Percentiles rank a stretch among this genome's conserved stretches.
phyloP scores from a whole-genome alignment of 495 filamentous ascomycete genomes.

The Daldinia decipiens region DNA sequence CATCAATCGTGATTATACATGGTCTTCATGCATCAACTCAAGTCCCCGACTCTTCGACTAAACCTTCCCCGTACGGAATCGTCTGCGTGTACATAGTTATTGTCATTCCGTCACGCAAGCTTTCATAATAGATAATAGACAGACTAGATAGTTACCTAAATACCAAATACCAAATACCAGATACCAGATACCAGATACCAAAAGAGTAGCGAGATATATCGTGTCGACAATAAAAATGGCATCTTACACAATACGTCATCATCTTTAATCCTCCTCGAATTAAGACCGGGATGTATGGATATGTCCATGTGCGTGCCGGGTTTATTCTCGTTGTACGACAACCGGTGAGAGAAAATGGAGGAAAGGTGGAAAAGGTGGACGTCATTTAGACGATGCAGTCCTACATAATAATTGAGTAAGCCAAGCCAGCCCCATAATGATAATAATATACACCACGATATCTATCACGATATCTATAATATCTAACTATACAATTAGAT shows the following conservation, averaged over 20 bases:
- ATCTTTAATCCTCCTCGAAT: not conserved
- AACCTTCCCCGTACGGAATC: not conserved
- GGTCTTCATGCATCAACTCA: not conserved
- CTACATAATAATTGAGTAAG: slow-evolving; percentile 11
- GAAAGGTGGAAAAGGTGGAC: slow-evolving; percentile 1
- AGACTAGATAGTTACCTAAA: too few relatives aligned
- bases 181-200: too few relatives aligned
- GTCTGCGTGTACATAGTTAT: too few relatives aligned
- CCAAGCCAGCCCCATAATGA: not conserved
- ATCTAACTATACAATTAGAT: not conserved
- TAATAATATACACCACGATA: too few relatives aligned
- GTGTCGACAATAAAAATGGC: not conserved
- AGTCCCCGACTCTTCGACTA: not conserved
- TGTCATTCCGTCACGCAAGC: too few relatives aligned
- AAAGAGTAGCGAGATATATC: not conserved
- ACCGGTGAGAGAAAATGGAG: slow-evolving; percentile 5
- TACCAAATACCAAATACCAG: too few relatives aligned
- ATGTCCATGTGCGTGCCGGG: slow-evolving; percentile 1
- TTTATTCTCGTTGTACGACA: slow-evolving; percentile 13
- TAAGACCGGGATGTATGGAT: not conserved
- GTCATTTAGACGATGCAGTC: slow-evolving; percentile 1
- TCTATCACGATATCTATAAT: too few relatives aligned
- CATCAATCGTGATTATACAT: too few relatives aligned
- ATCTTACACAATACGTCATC: slow-evolving; percentile 1
- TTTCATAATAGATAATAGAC: too few relatives aligned